Evolutionary conservation across 1,284 basidiomycete genomes (phyloP).

Genomic region (Leccinum pachyderme): DNA sequence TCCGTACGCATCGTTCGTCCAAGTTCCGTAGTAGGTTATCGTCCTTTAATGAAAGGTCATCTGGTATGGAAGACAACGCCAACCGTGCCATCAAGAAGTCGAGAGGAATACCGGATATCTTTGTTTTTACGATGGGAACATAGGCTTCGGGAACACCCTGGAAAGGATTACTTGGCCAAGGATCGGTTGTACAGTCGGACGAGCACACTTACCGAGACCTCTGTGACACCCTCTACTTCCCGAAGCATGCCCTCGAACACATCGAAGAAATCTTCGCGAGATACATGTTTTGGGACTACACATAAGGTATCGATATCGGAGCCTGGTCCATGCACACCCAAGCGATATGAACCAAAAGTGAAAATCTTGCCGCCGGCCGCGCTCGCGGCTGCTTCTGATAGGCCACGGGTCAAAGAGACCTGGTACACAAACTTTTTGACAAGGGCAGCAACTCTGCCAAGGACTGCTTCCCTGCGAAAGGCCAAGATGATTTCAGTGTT

Average conservation of each 20-base stretch:
- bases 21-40: constrained; percentile 90
- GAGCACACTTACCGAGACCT: constrained; percentile 75
- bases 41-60: constrained; percentile 87
- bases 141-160: constrained; percentile 95
- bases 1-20: constrained; percentile 93
- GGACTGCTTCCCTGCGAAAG: constrained; percentile 81
- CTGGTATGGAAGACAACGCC: constrained; percentile 82
- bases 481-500: constrained; percentile 25
- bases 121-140: constrained; percentile 92
- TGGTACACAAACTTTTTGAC: constrained; percentile 94
- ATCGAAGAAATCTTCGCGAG: constrained; percentile 94
- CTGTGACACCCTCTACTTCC: constrained; percentile 82
- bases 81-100: constrained; percentile 94
- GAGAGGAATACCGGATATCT: constrained; percentile 90
- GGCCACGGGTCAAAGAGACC: constrained; percentile 75
- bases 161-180: constrained; percentile 6
- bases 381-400: constrained; percentile 84
- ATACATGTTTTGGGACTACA: constrained; percentile 95
- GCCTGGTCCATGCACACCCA: constrained; percentile 96
- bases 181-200: not conserved
- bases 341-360: constrained; percentile 94
- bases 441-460: constrained; percentile 86
- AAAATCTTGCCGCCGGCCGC: constrained; percentile 97
- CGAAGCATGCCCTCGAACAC: constrained; percentile 90
- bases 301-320: constrained; percentile 99